Evolutionary conservation across 2,329 filamentous ascomycete species (phyloP).

Genomic region (Shiraia sp.): DNA sequence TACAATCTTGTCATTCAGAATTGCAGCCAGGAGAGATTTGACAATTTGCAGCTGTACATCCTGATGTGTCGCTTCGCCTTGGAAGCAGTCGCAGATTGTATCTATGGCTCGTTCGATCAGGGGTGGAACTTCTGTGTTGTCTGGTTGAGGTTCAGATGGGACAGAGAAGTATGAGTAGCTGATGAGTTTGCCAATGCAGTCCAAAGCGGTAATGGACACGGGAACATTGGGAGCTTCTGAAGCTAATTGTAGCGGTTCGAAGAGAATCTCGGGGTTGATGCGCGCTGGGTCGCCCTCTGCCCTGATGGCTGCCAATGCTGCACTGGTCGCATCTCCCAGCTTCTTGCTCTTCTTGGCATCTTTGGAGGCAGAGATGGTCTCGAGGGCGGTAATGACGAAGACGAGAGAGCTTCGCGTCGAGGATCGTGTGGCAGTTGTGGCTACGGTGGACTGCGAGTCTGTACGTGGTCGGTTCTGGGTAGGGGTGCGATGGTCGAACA

Average conservation of each 20-base stretch:
- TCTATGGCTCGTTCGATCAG: conserved; percentile 97
- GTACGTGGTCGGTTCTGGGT: conserved; percentile 53
- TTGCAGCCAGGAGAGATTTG: conserved; percentile 92
- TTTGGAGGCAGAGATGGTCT: conserved; percentile 87
- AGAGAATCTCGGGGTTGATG: conserved; percentile 89
- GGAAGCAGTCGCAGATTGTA: conserved; percentile 98
- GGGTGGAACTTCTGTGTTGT: conserved; percentile 58
- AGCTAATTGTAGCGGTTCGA: conserved; percentile 86
- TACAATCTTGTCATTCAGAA: conserved; percentile 97
- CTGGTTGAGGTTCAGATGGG: conserved; percentile 51
- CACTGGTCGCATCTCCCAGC: conserved; percentile 78
- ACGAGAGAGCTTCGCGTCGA: conserved; percentile 89
- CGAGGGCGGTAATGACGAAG: conserved; percentile 91
- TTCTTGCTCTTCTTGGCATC: conserved; percentile 87
- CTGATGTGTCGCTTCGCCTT: conserved; percentile 88
- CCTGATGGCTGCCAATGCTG: conserved; percentile 83
- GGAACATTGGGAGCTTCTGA: conserved; percentile 84
- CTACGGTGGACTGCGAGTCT: conserved; percentile 62
- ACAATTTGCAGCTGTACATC: conserved; percentile 98
- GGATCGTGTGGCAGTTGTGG: conserved; percentile 55
- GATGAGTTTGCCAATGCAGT: conserved; percentile 98
- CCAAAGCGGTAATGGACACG: conserved; percentile 85
- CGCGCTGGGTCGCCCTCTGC: conserved; percentile 73
- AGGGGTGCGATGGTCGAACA: conserved; percentile 40
- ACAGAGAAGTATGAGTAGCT: conserved; percentile 98